A percentile compares a stretch with the other conserved stretches of the same genome.
These are phyloP conservation scores for Blastobotrys serpentis DNA, from an alignment of 1,139 yeast genomes.

Conservation along the genomic window DNA sequence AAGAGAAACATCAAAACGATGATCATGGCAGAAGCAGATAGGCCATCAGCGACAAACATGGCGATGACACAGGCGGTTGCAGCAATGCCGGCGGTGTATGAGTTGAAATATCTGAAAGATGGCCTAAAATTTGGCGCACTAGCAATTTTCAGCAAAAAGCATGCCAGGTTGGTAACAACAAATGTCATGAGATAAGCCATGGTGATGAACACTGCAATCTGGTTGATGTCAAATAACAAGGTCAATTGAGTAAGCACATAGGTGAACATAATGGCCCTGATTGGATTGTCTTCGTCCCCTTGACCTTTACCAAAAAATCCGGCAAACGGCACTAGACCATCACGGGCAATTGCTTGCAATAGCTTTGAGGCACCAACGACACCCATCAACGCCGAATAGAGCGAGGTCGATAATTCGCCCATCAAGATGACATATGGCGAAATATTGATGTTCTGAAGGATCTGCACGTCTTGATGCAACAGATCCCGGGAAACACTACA, in stretches of 20 bases:
- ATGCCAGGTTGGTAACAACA: constrained; percentile 88
- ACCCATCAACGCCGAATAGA: constrained; percentile 92
- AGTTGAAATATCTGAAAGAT: constrained; percentile 80
- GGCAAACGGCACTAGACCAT: constrained; percentile 77
- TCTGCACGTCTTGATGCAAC: constrained; percentile 72
- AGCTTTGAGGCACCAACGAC: constrained; percentile 91
- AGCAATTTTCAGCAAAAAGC: constrained; percentile 80
- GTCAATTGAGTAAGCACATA: constrained; percentile 83
- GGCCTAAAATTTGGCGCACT: constrained; percentile 97
- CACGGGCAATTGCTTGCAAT: constrained; percentile 86
- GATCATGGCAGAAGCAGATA: constrained; percentile 77
- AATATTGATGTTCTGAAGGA: constrained; percentile 76
- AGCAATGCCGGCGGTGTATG: constrained; percentile 78
- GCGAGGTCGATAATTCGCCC: constrained; percentile 86
- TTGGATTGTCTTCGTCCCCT: constrained; percentile 49
- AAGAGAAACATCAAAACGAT: constrained; percentile 64
- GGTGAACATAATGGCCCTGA: constrained; percentile 65
- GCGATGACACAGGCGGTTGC: constrained; percentile 68
- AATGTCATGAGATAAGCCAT: constrained; percentile 97
- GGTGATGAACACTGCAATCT: constrained; percentile 90
- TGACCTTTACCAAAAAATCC: constrained; percentile 55
- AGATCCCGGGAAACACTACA: constrained; percentile 74
- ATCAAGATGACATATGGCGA: constrained; percentile 69
- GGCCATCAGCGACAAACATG: constrained; percentile 92
- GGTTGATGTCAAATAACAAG: constrained; percentile 84